Conservation (phyloP, 2,329 filamentous ascomycete species). For the Colletotrichum filicis region DNA sequence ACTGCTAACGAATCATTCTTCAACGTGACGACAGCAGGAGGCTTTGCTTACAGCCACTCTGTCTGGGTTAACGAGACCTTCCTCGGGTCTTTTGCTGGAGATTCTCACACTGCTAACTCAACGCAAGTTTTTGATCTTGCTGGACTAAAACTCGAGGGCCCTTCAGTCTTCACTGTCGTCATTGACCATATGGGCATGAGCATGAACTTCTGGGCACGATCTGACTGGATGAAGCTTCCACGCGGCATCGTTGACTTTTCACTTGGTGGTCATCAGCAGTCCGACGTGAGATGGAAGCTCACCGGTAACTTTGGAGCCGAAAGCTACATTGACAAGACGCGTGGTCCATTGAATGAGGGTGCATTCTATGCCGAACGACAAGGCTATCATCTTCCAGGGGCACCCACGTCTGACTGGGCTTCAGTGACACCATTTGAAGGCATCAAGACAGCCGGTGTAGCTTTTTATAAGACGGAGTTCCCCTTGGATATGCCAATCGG, state of each 20-base stretch:
- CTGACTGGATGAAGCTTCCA: constrained; percentile 66
- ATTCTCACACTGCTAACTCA: constrained; percentile 57
- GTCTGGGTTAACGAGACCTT: constrained; percentile 70
- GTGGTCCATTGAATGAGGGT: constrained; percentile 71
- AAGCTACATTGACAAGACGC: constrained; percentile 61
- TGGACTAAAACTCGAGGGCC: too few relatives aligned
- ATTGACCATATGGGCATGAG: constrained; percentile 77
- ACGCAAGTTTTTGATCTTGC: constrained; percentile 47
- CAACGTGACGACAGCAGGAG: constrained; percentile 68
- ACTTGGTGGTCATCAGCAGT: constrained; percentile 56
- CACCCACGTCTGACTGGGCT: constrained; percentile 57
- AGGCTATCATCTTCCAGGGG: constrained; percentile 64
- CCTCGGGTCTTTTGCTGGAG: constrained; percentile 70
- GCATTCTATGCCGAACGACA: constrained; percentile 65
- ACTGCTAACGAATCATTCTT: constrained; percentile 65
- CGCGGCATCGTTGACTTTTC: constrained; percentile 67
- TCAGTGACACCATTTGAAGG: constrained; percentile 48
- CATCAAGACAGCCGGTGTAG: constrained; percentile 58
- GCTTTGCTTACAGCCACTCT: constrained; percentile 70
- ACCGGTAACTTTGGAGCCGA: constrained; percentile 72
- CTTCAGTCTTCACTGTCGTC: constrained; percentile 72
- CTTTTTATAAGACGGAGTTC: constrained; percentile 65
- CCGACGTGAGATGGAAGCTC: constrained; percentile 67
- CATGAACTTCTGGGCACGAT: constrained; percentile 66
- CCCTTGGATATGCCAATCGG: constrained; percentile 59